Percentiles rank a stretch among this genome's conserved stretches.
Evolutionary conservation across 2,329 filamentous ascomycete genomes (phyloP).

Genomic region (Zalaria sp.): DNA sequence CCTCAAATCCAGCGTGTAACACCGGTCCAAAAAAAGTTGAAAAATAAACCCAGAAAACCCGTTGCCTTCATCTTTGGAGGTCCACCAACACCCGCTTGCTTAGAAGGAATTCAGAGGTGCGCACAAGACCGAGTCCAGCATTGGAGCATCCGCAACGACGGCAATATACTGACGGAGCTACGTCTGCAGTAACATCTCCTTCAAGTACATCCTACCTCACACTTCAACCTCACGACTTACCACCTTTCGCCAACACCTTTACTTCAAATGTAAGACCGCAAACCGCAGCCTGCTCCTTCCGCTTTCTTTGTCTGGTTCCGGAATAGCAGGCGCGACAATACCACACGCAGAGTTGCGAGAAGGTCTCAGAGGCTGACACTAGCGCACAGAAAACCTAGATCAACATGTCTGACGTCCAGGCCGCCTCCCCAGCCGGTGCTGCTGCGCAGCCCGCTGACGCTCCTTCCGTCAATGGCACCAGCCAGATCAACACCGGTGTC

Average conservation of each 20-base stretch:
- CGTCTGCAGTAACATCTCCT: too few species aligned
- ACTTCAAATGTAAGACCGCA: too few species aligned
- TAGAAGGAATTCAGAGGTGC: conserved; percentile 3
- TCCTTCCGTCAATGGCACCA: conserved; percentile 39
- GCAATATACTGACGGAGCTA: too few species aligned
- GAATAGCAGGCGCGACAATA: background rate
- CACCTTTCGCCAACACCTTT: too few species aligned
- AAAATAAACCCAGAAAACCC: conserved; percentile 19
- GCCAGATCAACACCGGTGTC: conserved; percentile 59
- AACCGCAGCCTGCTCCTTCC: background rate
- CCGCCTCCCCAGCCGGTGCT: conserved; percentile 45
- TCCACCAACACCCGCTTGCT: background rate
- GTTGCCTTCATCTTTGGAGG: conserved; percentile 12
- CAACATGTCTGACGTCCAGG: conserved; percentile 29
- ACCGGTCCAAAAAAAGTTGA: conserved; percentile 22
- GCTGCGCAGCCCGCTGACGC: conserved; percentile 48
- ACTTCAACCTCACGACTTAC: too few species aligned
- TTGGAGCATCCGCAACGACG: too few species aligned
- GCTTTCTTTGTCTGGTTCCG: conserved; percentile 3
- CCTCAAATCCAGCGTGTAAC: too few species aligned
- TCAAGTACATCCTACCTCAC: too few species aligned
- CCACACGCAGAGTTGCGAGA: background rate
- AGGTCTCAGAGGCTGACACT: too few species aligned
- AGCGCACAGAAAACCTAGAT: conserved; percentile 8
- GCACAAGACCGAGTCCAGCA: conserved; percentile 1